A percentile compares a stretch with the other conserved stretches of the same genome.
Conservation (phyloP, 176 grass and related monocot genomes). For the Luzula sylvatica region DNA sequence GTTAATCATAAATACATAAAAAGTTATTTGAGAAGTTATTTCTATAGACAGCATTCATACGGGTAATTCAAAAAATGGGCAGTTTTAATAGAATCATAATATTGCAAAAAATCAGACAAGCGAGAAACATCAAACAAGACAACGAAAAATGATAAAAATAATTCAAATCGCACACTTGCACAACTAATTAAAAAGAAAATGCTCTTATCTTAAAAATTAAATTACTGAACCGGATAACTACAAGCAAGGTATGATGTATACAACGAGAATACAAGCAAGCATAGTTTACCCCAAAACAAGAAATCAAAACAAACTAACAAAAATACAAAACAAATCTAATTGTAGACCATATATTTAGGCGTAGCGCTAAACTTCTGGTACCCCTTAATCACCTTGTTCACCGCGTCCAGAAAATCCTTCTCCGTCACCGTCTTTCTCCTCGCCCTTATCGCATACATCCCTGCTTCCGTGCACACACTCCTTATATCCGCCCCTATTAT, state of each 20-base stretch:
- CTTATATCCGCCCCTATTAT: constrained; percentile 63
- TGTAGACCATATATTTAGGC: constrained; percentile 91
- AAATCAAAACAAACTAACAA: background rate
- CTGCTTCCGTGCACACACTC: constrained; percentile 86
- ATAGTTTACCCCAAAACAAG: constrained; percentile 4
- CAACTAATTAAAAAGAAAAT: no score
- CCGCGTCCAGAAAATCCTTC: constrained; percentile 80
- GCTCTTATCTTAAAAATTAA: background rate
- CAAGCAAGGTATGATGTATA: background rate
- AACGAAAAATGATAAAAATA: no score
- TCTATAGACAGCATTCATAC: no score
- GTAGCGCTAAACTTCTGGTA: constrained; percentile 94
- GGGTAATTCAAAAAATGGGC: no score
- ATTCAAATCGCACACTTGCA: no score
- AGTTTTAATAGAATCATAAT: no score
- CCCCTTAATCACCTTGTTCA: constrained; percentile 90
- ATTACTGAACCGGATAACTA: background rate
- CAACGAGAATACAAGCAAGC: constrained; percentile 5
- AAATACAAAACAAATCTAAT: constrained; percentile 24
- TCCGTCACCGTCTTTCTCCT: constrained; percentile 87
- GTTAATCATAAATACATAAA: no score
- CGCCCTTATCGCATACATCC: constrained; percentile 80
- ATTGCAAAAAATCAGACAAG: no score
- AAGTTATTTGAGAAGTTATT: no score
- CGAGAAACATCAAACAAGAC: no score